Evolutionary conservation across 257 asterid species (phyloP), one percentile per base, ranked within the genome.

Genomic region (Cynanchum wilfordii): DNA sequence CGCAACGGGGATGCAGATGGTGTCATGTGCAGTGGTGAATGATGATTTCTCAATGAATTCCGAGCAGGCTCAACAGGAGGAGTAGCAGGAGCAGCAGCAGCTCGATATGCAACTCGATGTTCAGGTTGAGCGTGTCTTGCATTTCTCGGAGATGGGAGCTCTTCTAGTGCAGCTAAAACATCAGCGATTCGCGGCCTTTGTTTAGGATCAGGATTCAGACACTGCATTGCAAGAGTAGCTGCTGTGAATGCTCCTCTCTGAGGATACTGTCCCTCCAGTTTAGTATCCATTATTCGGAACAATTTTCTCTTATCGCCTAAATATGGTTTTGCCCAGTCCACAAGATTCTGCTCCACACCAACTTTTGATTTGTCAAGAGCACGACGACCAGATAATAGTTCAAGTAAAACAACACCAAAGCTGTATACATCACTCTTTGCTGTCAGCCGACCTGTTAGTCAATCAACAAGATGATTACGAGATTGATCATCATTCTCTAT

Each of bases 271-370:
- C 97, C 97, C 76, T 85, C 94, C 67, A 90, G 73, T 64, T 86
- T 89, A 8, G 84, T 85, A 83, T 90, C 97, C 97, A 90, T 90
- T 69, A 90, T 84, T 47, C 92, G 73, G 71, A 89, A 90, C 77
- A 89, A 50, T 73, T 73, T 90, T 73, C 96, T 77, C 76, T 87
- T 90, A 79, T 89, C 89, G 8, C 88, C 84, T 81, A 89, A 69
- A 65, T 90, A 89, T 7, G 91, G 95, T 49, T 73, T 86, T 22
- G 91, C 97, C 97, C 97, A 90, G 33, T 90, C 97, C 10, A 90
- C 97, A 3, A 90, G 90, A 80, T 83, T 85, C 36, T 89, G 96
- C 73, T 89, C 96, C 15, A 81, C 58, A 7, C 94, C 92, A 0
- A 75, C 79, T 71, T 86, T 89, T 22, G 85, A 78, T 74, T 82